phyloP scores from a whole-genome alignment of 345 rosid genomes.

The Sonneratia alba region DNA sequence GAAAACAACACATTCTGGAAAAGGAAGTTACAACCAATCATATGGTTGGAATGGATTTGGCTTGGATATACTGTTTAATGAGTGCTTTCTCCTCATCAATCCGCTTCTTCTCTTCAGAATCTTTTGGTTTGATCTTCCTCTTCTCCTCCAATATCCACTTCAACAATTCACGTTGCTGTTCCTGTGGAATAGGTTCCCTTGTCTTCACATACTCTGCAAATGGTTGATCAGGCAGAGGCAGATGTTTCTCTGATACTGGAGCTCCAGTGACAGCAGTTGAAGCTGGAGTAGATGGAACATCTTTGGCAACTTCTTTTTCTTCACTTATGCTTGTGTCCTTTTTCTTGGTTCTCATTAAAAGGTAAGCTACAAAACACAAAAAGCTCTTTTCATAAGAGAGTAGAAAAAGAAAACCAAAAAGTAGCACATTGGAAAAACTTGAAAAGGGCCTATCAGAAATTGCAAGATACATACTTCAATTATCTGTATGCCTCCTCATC shows the following conservation, averaged over 20 bases:
- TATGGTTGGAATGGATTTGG: slow-evolving; percentile 59
- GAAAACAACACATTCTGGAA: not conserved
- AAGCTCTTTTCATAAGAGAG: not conserved
- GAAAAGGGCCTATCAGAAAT: too few species aligned
- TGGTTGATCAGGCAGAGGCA: slow-evolving; percentile 18
- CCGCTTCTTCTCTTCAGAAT: slow-evolving; percentile 60
- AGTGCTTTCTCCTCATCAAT: slow-evolving; percentile 78
- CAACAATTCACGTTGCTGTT: slow-evolving; percentile 66
- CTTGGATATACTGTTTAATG: slow-evolving; percentile 60
- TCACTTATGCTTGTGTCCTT: slow-evolving; percentile 19
- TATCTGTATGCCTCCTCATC: not conserved
- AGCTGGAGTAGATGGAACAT: slow-evolving; percentile 21
- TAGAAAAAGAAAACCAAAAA: not conserved
- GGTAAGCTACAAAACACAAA: slow-evolving; percentile 16
- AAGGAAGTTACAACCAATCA: slow-evolving; percentile 14
- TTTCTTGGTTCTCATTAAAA: slow-evolving; percentile 25
- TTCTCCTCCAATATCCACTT: slow-evolving; percentile 93
- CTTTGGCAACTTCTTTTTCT: slow-evolving; percentile 27
- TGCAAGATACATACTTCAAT: not conserved
- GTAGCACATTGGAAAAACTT: not conserved
- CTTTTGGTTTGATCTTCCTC: slow-evolving; percentile 65
- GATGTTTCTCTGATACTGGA: slow-evolving; percentile 20
- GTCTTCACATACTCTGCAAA: slow-evolving; percentile 27
- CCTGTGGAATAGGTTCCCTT: slow-evolving; percentile 51
- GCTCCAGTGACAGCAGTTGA: slow-evolving; percentile 16